These are phyloP conservation scores for Aspergillus nanangensis DNA, from an alignment of 495 filamentous ascomycete genomes.

Conservation along the genomic window DNA sequence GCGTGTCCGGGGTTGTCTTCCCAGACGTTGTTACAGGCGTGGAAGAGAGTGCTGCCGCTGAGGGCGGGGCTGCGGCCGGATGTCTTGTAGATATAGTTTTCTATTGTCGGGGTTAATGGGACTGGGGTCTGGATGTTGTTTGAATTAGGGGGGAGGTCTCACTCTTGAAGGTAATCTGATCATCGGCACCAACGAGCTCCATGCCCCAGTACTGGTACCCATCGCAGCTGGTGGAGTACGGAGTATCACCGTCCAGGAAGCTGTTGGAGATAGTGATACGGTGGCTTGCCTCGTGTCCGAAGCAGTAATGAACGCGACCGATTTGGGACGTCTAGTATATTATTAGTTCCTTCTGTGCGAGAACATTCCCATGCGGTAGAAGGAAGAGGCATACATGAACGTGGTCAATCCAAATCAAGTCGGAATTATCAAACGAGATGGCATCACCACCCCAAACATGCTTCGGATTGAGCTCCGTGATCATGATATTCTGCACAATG, in stretches of 20 bases:
- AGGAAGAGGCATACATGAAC: conserved; percentile 12
- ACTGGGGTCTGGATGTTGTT: too few species aligned
- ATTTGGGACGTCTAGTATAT: conserved; percentile 32
- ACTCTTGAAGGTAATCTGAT: conserved; percentile 37
- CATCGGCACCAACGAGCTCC: conserved; percentile 36
- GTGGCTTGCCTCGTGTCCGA: conserved; percentile 24
- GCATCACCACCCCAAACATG: conserved; percentile 24
- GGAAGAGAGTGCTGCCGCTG: conserved; percentile 34
- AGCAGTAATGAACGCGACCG: conserved; percentile 38
- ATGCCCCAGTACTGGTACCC: conserved; percentile 45
- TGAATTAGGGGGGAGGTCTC: too few species aligned
- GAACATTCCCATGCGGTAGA: too few species aligned
- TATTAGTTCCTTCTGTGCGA: background rate
- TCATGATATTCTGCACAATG: conserved; percentile 29
- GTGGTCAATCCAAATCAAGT: conserved; percentile 22
- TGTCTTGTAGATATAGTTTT: conserved; percentile 44
- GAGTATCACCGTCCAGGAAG: conserved; percentile 39
- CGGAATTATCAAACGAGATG: conserved; percentile 12
- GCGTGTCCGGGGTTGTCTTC: conserved; percentile 11
- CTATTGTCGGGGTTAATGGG: too few species aligned
- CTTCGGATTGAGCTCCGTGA: conserved; percentile 25
- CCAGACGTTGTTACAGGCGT: conserved; percentile 12
- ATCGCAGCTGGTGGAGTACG: conserved; percentile 42
- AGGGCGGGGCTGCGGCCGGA: conserved; percentile 42
- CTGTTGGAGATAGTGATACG: conserved; percentile 24